phyloP scores from a whole-genome alignment of 2,329 filamentous ascomycete species.

The Aspergillus alliaceus region DNA sequence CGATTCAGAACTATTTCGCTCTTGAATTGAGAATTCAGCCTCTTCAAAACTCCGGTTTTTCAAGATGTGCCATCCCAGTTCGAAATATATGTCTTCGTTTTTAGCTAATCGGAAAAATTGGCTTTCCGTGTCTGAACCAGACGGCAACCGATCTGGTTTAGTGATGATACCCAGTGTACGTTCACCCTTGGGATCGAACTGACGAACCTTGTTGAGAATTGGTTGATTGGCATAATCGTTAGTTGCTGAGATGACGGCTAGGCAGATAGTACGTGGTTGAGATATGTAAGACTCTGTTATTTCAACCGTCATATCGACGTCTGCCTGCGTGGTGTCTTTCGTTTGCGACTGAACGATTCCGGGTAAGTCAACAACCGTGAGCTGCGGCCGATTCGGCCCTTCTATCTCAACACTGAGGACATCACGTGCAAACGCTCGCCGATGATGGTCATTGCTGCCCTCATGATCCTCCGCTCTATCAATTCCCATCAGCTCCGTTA shows the following conservation, averaged over 20 bases:
- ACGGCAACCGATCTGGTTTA: not conserved
- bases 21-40: too few species aligned
- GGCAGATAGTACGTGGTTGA: not conserved
- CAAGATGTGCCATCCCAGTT: not conserved
- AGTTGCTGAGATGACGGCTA: not conserved
- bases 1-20: too few species aligned
- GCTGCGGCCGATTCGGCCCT: not conserved
- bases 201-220: not conserved
- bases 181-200: not conserved
- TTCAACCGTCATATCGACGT: too few species aligned
- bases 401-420: constrained; percentile 1
- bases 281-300: not conserved
- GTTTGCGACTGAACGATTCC: not conserved
- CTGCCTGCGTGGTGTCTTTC: too few species aligned
- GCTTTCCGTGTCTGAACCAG: not conserved
- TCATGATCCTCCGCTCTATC: too few species aligned
- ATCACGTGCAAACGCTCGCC: not conserved
- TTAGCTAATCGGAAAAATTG: not conserved
- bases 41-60: not conserved
- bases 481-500: not conserved
- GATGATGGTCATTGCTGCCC: too few species aligned
- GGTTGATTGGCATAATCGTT: constrained; percentile 2
- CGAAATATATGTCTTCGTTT: not conserved
- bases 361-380: not conserved
- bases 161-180: not conserved